Base-by-base conservation (phyloP, 2,329 filamentous ascomycete genomes). In the Pseudomassariella vexata region DNA sequence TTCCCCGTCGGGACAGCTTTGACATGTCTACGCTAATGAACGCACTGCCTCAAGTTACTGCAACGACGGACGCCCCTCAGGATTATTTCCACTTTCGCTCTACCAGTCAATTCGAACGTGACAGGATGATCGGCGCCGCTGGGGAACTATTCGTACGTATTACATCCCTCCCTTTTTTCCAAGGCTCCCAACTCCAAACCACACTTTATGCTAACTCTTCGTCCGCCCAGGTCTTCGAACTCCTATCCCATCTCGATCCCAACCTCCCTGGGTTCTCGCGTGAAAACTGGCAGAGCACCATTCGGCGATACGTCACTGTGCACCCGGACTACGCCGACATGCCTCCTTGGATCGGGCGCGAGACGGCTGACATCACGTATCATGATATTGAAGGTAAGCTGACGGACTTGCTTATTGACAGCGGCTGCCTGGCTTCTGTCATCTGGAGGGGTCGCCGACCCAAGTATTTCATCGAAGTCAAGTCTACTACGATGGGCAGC, bases 381-480 rank as follows among this genome's bases (percentile, higher is more conserved):
- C 31, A 36, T 1, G 68, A 73, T 39, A 12, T 14, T 1, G 18
- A 42, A 4, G 44, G 59, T 15, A 30, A 19, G 0, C 37, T 67
- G 35, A 64, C 66, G 2, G 28, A 34, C 1, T 21, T 55, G 5
- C 36, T 68, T 3, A 45, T 61, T 3, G 41, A 50, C 6, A 47
- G 46, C n/a, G 53, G 56, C 3, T 55, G 65, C 31, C 43, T 63
- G 0, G 36, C 41, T 6, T 18, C 25, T 15, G 36, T 39, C 2
- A 35, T 26, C 3, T 65, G 57, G 54, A 18, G 23, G 9, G 42
- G 26, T 9, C 38, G 35, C 30, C 41, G 29, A 4, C 65, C 58
- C 1, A 40, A 53, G 19, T 73, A 69, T 40, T 63, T 59, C 15
- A 60, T 74, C 3, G 70, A 74, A 34, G 69, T 74, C 21, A 74